phyloP scores from a whole-genome alignment of 169 alveolate species.

The Plasmodium sp. region DNA sequence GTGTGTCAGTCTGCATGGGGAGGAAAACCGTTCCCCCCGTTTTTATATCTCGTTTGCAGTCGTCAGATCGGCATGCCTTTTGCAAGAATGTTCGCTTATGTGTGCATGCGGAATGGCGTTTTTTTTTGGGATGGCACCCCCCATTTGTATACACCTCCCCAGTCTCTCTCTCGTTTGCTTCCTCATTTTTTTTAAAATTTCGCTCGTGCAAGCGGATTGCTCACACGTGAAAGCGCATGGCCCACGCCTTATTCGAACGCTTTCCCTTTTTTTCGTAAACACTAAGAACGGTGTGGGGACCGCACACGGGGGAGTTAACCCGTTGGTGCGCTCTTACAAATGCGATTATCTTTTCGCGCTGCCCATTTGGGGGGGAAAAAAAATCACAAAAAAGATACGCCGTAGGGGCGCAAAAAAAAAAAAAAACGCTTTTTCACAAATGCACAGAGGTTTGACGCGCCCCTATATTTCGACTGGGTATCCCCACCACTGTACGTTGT shows the following conservation, averaged over 20 bases:
- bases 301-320: not conserved
- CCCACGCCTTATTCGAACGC: not conserved
- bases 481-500: not conserved
- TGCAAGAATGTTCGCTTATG: not conserved
- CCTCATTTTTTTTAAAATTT: not conserved
- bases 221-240: not conserved
- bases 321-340: not conserved
- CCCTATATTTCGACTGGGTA: not conserved
- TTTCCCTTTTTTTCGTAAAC: not conserved
- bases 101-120: not conserved
- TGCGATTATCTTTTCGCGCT: not conserved
- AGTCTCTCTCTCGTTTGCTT: not conserved
- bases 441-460: not conserved
- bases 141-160: not conserved
- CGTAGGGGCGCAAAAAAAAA: not conserved
- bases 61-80: not conserved
- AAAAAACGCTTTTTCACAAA: not conserved
- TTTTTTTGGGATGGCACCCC: not conserved
- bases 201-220: not conserved
- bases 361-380: not conserved
- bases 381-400: not conserved
- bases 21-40: not conserved
- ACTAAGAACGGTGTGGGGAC: not conserved
- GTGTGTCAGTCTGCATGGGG: not conserved
- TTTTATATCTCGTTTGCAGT: too few species aligned